phyloP scores from a whole-genome alignment of 805 yeast genomes.

The Myxozyma neotropica region DNA sequence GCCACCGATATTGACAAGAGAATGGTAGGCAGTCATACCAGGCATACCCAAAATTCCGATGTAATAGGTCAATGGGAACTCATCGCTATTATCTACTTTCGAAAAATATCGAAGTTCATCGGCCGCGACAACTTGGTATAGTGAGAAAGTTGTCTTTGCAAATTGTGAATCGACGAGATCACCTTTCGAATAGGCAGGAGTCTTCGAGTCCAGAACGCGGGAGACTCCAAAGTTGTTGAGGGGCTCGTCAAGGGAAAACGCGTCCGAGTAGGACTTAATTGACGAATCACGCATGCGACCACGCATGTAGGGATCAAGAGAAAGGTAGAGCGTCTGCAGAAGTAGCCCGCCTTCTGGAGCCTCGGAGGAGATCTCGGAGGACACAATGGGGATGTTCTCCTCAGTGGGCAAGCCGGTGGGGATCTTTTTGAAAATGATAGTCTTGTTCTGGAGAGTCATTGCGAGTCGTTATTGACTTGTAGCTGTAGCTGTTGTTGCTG shows the following conservation, averaged over 20 bases:
- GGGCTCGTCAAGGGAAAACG: constrained; percentile 35
- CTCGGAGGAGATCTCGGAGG: constrained; percentile 1
- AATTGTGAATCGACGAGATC: constrained; percentile 43
- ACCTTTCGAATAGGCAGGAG: constrained; percentile 48
- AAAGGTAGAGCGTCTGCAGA: constrained; percentile 51
- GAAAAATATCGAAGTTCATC: constrained; percentile 10
- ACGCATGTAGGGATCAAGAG: constrained; percentile 67
- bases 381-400: neutral
- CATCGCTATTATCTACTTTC: constrained; percentile 16
- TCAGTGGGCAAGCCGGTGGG: constrained; percentile 8
- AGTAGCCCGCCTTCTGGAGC: constrained; percentile 46
- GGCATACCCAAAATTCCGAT: constrained; percentile 58
- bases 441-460: constrained; percentile 2
- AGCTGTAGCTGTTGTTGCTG: too few species aligned
- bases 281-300: constrained; percentile 51
- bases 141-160: neutral
- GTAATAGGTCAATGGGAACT: constrained; percentile 43
- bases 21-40: constrained; percentile 63
- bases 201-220: constrained; percentile 52
- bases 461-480: too few species aligned
- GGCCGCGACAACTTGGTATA: constrained; percentile 8
- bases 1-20: constrained; percentile 54
- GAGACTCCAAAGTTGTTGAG: constrained; percentile 50
- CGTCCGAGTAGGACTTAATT: constrained; percentile 24
- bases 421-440: neutral